Evolutionary conservation across 768 basidiomycete species (phyloP), one percentile per base, ranked within the genome.

Genomic region (Bullera alba): DNA sequence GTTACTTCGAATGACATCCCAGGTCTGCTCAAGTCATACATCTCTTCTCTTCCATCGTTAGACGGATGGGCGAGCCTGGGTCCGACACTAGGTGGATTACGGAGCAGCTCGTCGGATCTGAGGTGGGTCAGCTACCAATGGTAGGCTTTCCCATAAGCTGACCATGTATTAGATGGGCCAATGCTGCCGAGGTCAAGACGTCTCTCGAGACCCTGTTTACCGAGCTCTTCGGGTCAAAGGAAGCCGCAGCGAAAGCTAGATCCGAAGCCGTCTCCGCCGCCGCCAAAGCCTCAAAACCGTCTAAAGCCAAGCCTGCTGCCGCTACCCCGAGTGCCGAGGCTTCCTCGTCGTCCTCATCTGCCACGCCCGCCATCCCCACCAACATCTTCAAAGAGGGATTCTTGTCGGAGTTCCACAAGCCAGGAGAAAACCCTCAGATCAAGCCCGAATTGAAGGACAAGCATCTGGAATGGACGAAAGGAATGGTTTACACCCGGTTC

Each of bases 351-450:
- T 41, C 56, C 12, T 39, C 52, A 16, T 48, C 67, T 2, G 51
- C 69, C 16, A 54, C 68, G 4, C 66, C 63, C 8, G 58, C 54
- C n/a, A 75, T 66, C 58, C 76, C 72, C 17, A 69, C 69, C 21
- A 69, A 83, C 0, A 85, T 97, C 21, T 99, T 97, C 65, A 84
- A 87, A 54, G 89, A 93, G 67, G 95, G 95, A 3, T 97, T 93
- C 76, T 80, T 99, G 12, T 89, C 89, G 1, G 77, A 81, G 48
- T 81, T 99, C 25, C 92, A 99, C 70, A 89, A 84, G 66, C 88
- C 90, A 7, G 95, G 95, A 36, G 91, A 79, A 65, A 99, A 96
- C 74, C 83, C 86, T 21, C 95, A 99, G 72, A 79, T 86, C 34
- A 79, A 83, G 51, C 79, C 84, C 2, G 77, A 79, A 44, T 80